Evolutionary conservation across 371 early-diverging fungal species (phyloP), one percentile per base, ranked within the genome.

Genomic region (Capniomyces stellatus): DNA sequence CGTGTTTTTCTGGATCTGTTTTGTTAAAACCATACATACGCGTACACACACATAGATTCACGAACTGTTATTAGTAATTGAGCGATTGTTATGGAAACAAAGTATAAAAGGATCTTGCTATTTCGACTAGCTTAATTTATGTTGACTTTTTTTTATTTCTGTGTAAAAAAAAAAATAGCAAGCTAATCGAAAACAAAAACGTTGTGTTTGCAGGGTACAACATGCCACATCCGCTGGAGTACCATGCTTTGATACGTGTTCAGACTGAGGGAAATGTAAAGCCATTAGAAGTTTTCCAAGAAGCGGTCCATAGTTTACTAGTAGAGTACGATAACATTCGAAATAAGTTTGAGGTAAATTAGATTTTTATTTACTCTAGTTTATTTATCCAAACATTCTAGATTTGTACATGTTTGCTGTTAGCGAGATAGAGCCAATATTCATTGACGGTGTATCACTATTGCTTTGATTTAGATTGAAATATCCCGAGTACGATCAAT

Each of bases 151-250:
- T n/a, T n/a, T 35, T 35, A 35, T 35, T 35, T 35, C 35, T 35
- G 35, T 35, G 1, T 10, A 3, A 3, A 29, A 2, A 51, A 31
- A 12, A 57, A n/a, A 18, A 51, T 63, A 89, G 90, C 68, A 83
- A 89, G 71, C 70, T 98, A 22, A 72, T 94, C 29, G 82, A 87
- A 59, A 84, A 98, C 70, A 82, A 83, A 15, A 81, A 85, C 57
- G 96, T 98, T 2, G 66, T 89, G 43, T 98, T 98, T 75, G 89
- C 93, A 19, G 99, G 94, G 46, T 98, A 98, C 75, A 89, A 90
- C 58, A 73, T 89, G 53, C 97, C 99, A 18, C 99, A 98, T 66
- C 99, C 99, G 29, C 76, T 98, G 8, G 92, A 96, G 63, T 89
- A 92, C 68, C 75, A 79, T 54, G 79, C 92, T 44, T 64, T 87